Evolutionary conservation across 2,329 filamentous ascomycete genomes (phyloP).

Genomic region (Biscogniauxia sp.): DNA sequence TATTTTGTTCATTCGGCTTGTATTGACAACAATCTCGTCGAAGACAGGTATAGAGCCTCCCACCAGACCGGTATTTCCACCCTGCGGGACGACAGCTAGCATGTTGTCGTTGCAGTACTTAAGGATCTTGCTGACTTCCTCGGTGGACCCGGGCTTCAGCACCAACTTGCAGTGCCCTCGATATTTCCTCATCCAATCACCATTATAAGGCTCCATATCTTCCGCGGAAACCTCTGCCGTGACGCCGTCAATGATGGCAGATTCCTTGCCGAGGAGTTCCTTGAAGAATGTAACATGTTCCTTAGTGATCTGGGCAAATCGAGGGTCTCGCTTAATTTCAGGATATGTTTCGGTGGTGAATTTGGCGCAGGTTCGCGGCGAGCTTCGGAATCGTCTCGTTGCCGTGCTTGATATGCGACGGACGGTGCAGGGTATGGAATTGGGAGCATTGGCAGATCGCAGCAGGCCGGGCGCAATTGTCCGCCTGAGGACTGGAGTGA

Average conservation of each 20-base stretch:
- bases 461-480: constrained; percentile 21
- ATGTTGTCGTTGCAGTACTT: constrained; percentile 93
- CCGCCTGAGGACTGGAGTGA: constrained; percentile 28
- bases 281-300: constrained; percentile 85
- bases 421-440: constrained; percentile 6
- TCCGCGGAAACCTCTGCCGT: constrained; percentile 65
- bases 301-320: constrained; percentile 69
- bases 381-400: constrained; percentile 26
- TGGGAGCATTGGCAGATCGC: constrained; percentile 11
- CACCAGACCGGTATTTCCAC: constrained; percentile 93
- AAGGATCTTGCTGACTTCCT: constrained; percentile 86
- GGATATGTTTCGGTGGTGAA: constrained; percentile 88
- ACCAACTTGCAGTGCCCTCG: constrained; percentile 85
- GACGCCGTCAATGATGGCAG: constrained; percentile 81
- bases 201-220: constrained; percentile 89
- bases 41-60: constrained; percentile 96
- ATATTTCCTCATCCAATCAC: constrained; percentile 99
- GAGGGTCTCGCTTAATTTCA: constrained; percentile 72
- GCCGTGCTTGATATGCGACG: constrained; percentile 29
- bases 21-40: constrained; percentile 94
- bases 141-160: constrained; percentile 77
- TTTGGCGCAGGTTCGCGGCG: constrained; percentile 47
- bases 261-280: constrained; percentile 72
- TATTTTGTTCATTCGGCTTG: constrained; percentile 86
- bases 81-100: constrained; percentile 93